phyloP scores from a whole-genome alignment of 2,329 filamentous ascomycete species.

The Exophiala dermatitidis region DNA sequence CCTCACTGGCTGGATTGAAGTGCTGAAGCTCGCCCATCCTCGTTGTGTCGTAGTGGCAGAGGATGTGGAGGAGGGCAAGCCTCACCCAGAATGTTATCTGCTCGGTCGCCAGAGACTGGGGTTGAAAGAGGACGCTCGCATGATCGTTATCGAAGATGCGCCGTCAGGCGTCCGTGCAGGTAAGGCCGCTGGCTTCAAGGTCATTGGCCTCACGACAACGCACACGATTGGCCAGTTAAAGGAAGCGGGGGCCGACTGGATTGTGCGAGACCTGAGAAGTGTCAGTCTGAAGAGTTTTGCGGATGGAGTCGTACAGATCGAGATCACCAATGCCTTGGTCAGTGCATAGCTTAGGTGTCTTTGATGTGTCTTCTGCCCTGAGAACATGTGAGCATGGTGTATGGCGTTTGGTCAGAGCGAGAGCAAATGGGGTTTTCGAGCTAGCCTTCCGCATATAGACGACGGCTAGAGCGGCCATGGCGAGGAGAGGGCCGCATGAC shows the following conservation, averaged over 20 bases:
- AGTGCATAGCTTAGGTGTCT: conserved; percentile 1
- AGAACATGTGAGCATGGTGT: conserved; percentile 14
- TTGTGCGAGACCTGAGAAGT: conserved; percentile 70
- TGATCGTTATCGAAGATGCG: conserved; percentile 82
- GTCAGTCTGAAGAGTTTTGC: conserved; percentile 49
- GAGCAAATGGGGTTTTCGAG: background rate
- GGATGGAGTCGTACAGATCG: conserved; percentile 17
- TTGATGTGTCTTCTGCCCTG: background rate
- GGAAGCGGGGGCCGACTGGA: conserved; percentile 77
- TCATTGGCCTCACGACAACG: conserved; percentile 77
- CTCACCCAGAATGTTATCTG: conserved; percentile 66
- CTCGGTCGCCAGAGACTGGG: conserved; percentile 59
- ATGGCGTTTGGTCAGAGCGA: background rate
- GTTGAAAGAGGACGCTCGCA: conserved; percentile 39
- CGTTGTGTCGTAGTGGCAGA: conserved; percentile 65
- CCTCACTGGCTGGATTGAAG: conserved; percentile 64
- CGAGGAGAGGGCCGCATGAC: conserved; percentile 11
- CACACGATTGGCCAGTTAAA: conserved; percentile 66
- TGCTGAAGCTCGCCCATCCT: conserved; percentile 58
- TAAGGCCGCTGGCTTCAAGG: conserved; percentile 77
- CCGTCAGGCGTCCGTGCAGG: conserved; percentile 77
- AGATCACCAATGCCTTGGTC: conserved; percentile 22
- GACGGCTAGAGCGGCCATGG: conserved; percentile 3
- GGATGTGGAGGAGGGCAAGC: conserved; percentile 68
- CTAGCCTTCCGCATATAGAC: background rate